Conservation (phyloP, 805 yeast species). For the Spathaspora gorwiae region DNA sequence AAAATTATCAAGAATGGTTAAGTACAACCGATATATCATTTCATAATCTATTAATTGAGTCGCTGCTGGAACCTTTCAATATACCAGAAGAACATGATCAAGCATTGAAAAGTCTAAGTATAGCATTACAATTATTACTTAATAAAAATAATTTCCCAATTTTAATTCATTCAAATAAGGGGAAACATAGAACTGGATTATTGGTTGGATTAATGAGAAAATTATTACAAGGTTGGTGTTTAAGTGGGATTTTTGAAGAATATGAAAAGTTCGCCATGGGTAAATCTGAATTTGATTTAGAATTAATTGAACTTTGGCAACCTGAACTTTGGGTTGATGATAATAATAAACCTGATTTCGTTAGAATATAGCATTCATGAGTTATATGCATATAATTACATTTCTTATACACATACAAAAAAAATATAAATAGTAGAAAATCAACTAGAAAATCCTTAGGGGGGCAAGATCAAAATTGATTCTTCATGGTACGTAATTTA, state of each 20-base stretch:
- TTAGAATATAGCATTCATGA: slow-evolving; percentile 40
- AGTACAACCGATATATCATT: slow-evolving; percentile 46
- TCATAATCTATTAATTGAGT: slow-evolving; percentile 59
- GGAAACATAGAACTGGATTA: slow-evolving; percentile 95
- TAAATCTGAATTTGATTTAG: slow-evolving; percentile 87
- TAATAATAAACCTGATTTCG: slow-evolving; percentile 59
- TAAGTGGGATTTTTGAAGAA: slow-evolving; percentile 90
- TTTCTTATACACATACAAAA: not conserved
- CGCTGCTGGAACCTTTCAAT: slow-evolving; percentile 74
- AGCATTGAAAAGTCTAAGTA: slow-evolving; percentile 44
- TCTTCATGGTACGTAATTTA: slow-evolving; percentile 71
- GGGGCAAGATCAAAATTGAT: slow-evolving; percentile 34
- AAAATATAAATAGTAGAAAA: not conserved
- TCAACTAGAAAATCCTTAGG: no score
- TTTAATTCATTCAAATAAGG: slow-evolving; percentile 88
- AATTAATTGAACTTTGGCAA: slow-evolving; percentile 80
- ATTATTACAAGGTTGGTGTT: slow-evolving; percentile 85
- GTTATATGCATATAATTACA: not conserved
- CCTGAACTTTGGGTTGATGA: slow-evolving; percentile 51
- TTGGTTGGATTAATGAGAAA: slow-evolving; percentile 88
- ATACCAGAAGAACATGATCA: slow-evolving; percentile 43
- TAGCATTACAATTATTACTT: slow-evolving; percentile 52
- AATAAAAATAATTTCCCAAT: slow-evolving; percentile 78
- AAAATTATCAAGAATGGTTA: slow-evolving; percentile 70
- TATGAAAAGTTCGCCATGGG: slow-evolving; percentile 91